A percentile compares a stretch with the other conserved stretches of the same genome.
Evolutionary conservation across 495 filamentous ascomycete genomes (phyloP).

Genomic region (Penicillium odoratum): DNA sequence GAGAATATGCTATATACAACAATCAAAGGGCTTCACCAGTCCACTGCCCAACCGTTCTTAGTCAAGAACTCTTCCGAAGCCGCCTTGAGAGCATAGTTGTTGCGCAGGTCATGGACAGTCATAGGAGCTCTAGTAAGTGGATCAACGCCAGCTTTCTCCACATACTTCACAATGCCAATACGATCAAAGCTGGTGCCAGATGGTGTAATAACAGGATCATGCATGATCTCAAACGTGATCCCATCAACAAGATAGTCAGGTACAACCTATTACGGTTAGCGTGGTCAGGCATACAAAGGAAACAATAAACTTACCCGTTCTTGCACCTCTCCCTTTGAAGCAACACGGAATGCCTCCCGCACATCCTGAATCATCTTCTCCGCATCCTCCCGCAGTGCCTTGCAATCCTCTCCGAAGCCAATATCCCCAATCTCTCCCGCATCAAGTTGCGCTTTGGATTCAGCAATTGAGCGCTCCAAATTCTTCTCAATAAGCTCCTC

Average conservation of each 20-base stretch:
- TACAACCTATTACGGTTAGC: conserved; percentile 52
- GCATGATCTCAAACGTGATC: conserved; percentile 90
- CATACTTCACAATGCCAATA: conserved; percentile 80
- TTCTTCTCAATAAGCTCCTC: conserved; percentile 53
- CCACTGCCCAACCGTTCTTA: conserved; percentile 90
- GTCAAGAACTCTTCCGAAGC: conserved; percentile 83
- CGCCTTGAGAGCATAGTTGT: conserved; percentile 79
- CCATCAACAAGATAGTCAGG: conserved; percentile 88
- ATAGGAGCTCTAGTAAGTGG: conserved; percentile 81
- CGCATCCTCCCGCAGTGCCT: conserved; percentile 45
- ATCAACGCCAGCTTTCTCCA: conserved; percentile 72
- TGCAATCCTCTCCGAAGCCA: conserved; percentile 43
- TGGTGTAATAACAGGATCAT: conserved; percentile 87
- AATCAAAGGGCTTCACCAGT: conserved; percentile 58
- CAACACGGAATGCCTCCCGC: conserved; percentile 43
- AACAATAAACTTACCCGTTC: conserved; percentile 50
- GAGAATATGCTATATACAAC: conserved; percentile 3
- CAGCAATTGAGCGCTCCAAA: conserved; percentile 56
- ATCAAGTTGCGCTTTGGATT: conserved; percentile 42
- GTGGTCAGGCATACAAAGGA: not conserved
- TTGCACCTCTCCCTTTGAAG: conserved; percentile 59
- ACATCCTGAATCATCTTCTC: conserved; percentile 52
- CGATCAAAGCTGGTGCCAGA: conserved; percentile 89
- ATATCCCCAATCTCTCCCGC: conserved; percentile 49
- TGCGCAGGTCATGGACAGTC: conserved; percentile 66